Percentiles rank a stretch among this genome's conserved stretches.
Evolutionary conservation across 352 stramenopile species (phyloP).

Genomic region (Pythium scleroteichum): DNA sequence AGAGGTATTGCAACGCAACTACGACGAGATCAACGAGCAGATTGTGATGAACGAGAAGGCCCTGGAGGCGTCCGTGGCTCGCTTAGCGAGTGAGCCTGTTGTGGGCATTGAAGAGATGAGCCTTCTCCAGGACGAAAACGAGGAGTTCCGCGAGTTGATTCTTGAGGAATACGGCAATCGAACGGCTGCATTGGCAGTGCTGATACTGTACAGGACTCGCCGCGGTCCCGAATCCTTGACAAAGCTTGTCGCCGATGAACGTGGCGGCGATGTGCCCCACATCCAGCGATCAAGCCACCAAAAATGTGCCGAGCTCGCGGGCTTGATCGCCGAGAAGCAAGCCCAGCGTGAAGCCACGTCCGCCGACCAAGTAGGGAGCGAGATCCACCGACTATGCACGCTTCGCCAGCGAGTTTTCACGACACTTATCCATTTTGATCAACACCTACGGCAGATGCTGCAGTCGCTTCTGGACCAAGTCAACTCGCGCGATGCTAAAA

Average conservation of each 20-base stretch:
- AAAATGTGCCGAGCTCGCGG: not conserved
- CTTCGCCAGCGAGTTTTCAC: conserved; percentile 7
- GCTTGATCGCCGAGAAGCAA: not conserved
- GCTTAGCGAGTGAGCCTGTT: conserved; percentile 24
- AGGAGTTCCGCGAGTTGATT: conserved; percentile 41
- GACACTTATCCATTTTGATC: conserved; percentile 16
- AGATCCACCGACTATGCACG: not conserved
- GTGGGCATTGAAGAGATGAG: conserved; percentile 22
- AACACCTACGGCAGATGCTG: not conserved
- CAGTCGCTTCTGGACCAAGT: not conserved
- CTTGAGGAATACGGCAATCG: conserved; percentile 27
- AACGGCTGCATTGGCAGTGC: conserved; percentile 36
- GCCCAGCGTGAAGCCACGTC: not conserved
- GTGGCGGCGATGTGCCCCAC: not conserved
- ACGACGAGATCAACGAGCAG: conserved; percentile 19
- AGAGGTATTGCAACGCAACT: conserved; percentile 7
- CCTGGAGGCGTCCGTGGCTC: conserved; percentile 33
- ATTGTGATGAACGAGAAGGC: conserved; percentile 36
- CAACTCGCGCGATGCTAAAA: not conserved
- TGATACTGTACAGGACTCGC: conserved; percentile 29
- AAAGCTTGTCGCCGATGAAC: not conserved
- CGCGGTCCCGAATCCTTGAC: not conserved
- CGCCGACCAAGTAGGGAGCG: not conserved
- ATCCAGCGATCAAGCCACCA: conserved; percentile 3
- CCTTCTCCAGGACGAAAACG: conserved; percentile 41